phyloP scores from a whole-genome alignment of 805 yeast genomes.

The Pichia phayaonensis region DNA sequence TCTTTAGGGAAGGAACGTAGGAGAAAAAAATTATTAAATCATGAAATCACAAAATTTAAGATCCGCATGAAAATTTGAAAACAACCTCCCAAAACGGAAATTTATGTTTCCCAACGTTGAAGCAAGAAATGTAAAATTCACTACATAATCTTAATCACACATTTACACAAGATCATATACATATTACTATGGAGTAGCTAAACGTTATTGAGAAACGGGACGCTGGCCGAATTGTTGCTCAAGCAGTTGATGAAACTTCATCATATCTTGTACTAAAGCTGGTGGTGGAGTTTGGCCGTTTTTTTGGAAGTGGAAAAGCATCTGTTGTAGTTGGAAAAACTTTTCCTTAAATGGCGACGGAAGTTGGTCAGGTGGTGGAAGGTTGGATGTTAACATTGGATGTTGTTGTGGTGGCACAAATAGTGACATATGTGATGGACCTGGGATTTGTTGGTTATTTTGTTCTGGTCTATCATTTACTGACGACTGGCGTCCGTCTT shows the following conservation, averaged over 20 bases:
- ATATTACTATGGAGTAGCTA: not conserved
- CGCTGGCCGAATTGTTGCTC: conserved; percentile 2
- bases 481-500: not conserved
- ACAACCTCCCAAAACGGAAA: not conserved
- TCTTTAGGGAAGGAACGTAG: not conserved
- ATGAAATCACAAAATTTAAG: not conserved
- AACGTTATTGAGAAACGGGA: not conserved
- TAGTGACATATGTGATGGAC: not conserved
- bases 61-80: not conserved
- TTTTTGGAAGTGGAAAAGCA: conserved; percentile 10
- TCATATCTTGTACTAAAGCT: conserved; percentile 11
- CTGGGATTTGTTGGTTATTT: not conserved
- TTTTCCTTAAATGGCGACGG: conserved; percentile 10
- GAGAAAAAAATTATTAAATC: not conserved
- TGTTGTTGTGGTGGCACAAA: conserved; percentile 1
- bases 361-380: conserved; percentile 15
- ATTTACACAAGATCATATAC: not conserved
- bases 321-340: conserved; percentile 9
- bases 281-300: conserved; percentile 16
- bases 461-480: not conserved
- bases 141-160: not conserved
- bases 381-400: not conserved
- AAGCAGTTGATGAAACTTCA: conserved; percentile 7
- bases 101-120: not conserved
- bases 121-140: not conserved